Conservation (phyloP, 139 green algal species). For the Zygnema cylindricum region DNA sequence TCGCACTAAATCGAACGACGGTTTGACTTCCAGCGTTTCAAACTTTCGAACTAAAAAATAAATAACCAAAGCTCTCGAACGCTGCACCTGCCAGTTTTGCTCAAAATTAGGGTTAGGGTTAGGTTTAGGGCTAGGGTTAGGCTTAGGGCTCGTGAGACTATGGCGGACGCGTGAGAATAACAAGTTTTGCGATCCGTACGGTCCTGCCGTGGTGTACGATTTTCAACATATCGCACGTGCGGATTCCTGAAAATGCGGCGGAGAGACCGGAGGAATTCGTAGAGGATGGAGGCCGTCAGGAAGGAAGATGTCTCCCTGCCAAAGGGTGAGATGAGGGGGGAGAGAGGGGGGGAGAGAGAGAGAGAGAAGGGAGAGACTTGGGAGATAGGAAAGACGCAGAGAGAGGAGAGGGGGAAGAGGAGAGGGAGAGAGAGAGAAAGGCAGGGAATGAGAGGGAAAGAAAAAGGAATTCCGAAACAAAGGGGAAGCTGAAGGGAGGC, state of each 20-base stretch:
- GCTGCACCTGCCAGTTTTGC: not conserved
- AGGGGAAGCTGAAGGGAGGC: too few species aligned
- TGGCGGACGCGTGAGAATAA: not conserved
- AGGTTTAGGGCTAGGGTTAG: not conserved
- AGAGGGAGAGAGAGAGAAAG: too few species aligned
- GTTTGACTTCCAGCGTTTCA: not conserved
- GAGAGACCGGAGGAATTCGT: not conserved
- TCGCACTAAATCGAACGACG: too few species aligned
- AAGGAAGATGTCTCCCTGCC: conserved; percentile 29
- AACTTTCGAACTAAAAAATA: not conserved
- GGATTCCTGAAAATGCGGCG: not conserved
- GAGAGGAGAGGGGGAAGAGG: too few species aligned
- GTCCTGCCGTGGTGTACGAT: not conserved
- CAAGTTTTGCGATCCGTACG: not conserved
- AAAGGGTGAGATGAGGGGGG: not conserved
- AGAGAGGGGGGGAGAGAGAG: too few species aligned
- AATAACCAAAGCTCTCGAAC: not conserved
- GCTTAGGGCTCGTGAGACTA: not conserved
- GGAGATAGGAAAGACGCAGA: too few species aligned
- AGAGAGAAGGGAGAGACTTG: too few species aligned
- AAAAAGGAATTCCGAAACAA: too few species aligned
- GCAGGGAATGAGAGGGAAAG: too few species aligned
- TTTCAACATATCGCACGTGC: too few species aligned
- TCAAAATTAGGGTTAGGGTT: not conserved
- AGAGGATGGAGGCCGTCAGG: not conserved